These are phyloP conservation scores for Pilaira anomala DNA, from an alignment of 192 early-diverging fungal species.

Conservation along the genomic window DNA sequence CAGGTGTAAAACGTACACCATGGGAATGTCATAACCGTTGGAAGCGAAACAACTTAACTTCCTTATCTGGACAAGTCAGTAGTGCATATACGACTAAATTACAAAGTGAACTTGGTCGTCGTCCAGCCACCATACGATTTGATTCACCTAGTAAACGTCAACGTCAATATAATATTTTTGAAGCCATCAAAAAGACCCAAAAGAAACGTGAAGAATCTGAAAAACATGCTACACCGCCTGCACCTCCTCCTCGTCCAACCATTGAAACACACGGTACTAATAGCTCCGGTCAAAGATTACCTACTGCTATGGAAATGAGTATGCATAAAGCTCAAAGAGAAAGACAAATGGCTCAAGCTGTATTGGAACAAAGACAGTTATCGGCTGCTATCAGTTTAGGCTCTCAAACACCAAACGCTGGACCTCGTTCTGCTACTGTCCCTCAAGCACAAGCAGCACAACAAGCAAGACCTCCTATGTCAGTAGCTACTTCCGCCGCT, in stretches of 20 bases:
- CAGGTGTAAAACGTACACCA: conserved; percentile 49
- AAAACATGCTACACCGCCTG: conserved; percentile 31
- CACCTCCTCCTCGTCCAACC: conserved; percentile 36
- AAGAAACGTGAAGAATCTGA: conserved; percentile 53
- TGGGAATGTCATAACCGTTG: conserved; percentile 69
- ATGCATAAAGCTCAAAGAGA: conserved; percentile 49
- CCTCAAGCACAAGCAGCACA: conserved; percentile 9
- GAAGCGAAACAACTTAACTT: conserved; percentile 47
- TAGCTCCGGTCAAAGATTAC: conserved; percentile 24
- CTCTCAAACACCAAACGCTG: conserved; percentile 31
- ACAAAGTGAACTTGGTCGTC: conserved; percentile 24
- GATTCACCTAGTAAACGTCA: conserved; percentile 39
- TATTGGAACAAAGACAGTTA: conserved; percentile 46
- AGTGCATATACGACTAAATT: conserved; percentile 27
- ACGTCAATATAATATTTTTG: conserved; percentile 53
- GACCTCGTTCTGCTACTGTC: conserved; percentile 15
- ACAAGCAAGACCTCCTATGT: conserved; percentile 13
- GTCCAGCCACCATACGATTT: conserved; percentile 16
- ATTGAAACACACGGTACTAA: conserved; percentile 39
- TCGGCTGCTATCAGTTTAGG: conserved; percentile 39
- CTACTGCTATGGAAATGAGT: conserved; percentile 54
- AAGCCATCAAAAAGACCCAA: conserved; percentile 57
- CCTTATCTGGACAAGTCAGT: conserved; percentile 38
- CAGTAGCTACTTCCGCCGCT: not conserved
- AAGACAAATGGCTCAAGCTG: conserved; percentile 45